Evolutionary conservation across 805 yeast genomes (phyloP), one percentile per base, ranked within the genome.

Genomic region (Cyberlindnera amylophila): DNA sequence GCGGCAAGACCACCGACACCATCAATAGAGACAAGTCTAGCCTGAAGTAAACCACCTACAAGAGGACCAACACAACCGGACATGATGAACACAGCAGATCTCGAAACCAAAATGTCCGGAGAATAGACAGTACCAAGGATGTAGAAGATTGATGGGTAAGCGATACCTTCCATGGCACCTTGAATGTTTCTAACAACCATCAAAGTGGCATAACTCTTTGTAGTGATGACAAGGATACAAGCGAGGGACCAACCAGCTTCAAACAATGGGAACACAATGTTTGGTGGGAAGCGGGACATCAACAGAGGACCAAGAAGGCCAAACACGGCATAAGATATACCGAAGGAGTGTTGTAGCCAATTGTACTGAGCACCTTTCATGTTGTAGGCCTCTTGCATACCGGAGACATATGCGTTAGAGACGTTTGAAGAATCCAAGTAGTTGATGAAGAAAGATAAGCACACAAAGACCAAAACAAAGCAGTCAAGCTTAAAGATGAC

Each of bases 361-460:
- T 43, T 43, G 38, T 43, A 43, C 21, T 43, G 42, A 14, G 32
- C 39, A 19, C 35, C 46, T 30, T 38, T 28, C 67, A 82, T 69
- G 4, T 66, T 64, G 34, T 78, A 62, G 28, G 65, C 76, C 52
- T 71, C 77, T 46, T 70, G 61, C 73, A 81, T 67, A 9, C 82
- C 81, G 16, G 77, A 67, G 26, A 75, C 75, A 49, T 78, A 80
- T 1, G 85, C 86, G 52, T 78, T 76, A 41, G 72, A 36, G 18
- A 51, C 33, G 30, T 51, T 49, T n/a, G 49, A 26, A 17, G 44
- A 37, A 33, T 51, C 55, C 18, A 51, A 30, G 23, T 46, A 51
- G 27, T 51, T 41, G 28, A 46, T 44, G 42, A 52, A 50, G 41
- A 43, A 52, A 6, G 53, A 42, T 4, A 52, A 19, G 34, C 51